Conservation (phyloP, 257 asterid species). For the Mentha longifolia region DNA sequence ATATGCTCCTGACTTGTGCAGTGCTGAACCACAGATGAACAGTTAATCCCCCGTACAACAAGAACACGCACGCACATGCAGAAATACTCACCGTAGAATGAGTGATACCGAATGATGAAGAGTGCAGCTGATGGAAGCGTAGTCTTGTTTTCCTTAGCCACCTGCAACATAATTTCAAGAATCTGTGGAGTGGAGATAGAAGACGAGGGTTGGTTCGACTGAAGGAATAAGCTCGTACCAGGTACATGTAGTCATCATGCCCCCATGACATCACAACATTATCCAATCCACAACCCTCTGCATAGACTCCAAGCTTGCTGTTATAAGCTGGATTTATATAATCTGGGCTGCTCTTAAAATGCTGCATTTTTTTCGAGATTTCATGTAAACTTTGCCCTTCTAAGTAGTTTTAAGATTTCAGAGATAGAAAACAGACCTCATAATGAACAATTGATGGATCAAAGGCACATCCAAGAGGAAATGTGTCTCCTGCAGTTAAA, state of each 20-base stretch:
- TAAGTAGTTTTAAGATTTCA: not conserved
- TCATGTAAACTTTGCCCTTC: not conserved
- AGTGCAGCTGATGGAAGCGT: constrained; percentile 58
- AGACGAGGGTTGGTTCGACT: not conserved
- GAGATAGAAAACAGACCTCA: constrained; percentile 34
- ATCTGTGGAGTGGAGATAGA: not conserved
- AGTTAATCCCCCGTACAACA: not conserved
- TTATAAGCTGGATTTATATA: constrained; percentile 36
- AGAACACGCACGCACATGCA: not conserved
- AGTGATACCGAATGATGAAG: constrained; percentile 59
- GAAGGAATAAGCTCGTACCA: constrained; percentile 31
- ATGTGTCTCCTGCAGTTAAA: constrained; percentile 46
- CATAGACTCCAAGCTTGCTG: constrained; percentile 48
- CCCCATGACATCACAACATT: constrained; percentile 56
- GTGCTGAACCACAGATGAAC: constrained; percentile 32
- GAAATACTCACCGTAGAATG: constrained; percentile 46
- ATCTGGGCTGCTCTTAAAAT: constrained; percentile 47
- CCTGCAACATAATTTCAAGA: constrained; percentile 34
- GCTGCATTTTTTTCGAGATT: constrained; percentile 35
- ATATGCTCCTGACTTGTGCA: constrained; percentile 51
- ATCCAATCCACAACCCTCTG: constrained; percentile 52
- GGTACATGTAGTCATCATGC: constrained; percentile 59
- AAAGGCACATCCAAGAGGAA: constrained; percentile 58
- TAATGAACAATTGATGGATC: constrained; percentile 46
- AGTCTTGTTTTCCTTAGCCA: constrained; percentile 56